Evolutionary conservation across 495 filamentous ascomycete species (phyloP), one percentile per base, ranked within the genome.

Genomic region (Apiosordaria backusii): DNA sequence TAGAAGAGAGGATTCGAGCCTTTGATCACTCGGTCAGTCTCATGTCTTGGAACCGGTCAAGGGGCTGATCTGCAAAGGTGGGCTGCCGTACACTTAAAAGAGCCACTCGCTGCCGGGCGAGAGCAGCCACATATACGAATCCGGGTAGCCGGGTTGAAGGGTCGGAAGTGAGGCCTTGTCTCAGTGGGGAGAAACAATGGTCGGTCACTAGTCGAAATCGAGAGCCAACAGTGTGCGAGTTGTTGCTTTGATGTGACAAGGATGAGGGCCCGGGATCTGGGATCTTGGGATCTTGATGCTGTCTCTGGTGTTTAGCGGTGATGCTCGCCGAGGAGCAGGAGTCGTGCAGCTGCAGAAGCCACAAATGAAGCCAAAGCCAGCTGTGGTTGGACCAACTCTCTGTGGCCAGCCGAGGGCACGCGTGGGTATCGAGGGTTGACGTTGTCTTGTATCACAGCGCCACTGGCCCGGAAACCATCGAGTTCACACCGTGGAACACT

Each of bases 71-170:
- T 61, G 29, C 50, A 59, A 23, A 62, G 55, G 50, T 55, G 57
- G 66, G 60, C 27, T 61, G 64, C 69, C 61, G 29, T 68, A 65
- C 66, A 54, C n/a, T 3, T 61, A n/a, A 26, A 24, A 52, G 25
- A 67, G 66, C 61, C 59, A 59, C 67, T 61, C 70, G 61, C 22
- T 69, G 62, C 60, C 59, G 52, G 60, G 65, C 61, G 68, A 67
- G 63, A 65, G 64, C 61, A 62, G 62, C 45, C 64, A 70, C 68
- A 67, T 63, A 67, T 64, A 70, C 61, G 40, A 66, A 71, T 68
- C 74, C 74, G 63, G 67, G 65, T 61, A 66, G 61, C 70, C 61
- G 74, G 74, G 66, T 69, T 55, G 50, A 55, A 66, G 65, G 72
- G 74, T 68, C 63, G 64, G 62, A 40, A 55, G 63, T 57, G 35